These are phyloP conservation scores for Xylariomycetidae sp. DNA, from an alignment of 2,329 filamentous ascomycete species.

Conservation along the genomic window DNA sequence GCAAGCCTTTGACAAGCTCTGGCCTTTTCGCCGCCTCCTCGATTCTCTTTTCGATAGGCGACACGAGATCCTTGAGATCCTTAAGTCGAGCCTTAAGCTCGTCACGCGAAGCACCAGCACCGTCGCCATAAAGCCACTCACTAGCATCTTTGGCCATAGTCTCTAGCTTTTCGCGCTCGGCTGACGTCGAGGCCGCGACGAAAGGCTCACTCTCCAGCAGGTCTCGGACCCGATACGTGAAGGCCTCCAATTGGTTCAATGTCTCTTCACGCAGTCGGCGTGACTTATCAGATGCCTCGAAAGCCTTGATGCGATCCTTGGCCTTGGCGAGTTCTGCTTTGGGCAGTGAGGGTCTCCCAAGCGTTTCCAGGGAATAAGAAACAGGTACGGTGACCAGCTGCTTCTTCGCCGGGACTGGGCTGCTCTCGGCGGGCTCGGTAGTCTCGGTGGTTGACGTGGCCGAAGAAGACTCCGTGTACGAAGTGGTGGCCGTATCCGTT, in stretches of 20 bases:
- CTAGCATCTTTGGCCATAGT: constrained; percentile 62
- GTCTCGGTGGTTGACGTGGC: constrained; percentile 29
- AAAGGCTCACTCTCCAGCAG: constrained; percentile 74
- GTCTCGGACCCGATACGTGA: constrained; percentile 83
- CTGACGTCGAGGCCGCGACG: constrained; percentile 60
- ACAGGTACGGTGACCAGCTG: constrained; percentile 51
- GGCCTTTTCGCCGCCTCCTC: constrained; percentile 69
- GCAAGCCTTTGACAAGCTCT: constrained; percentile 58
- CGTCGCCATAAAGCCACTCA: constrained; percentile 89
- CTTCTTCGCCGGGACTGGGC: constrained; percentile 53
- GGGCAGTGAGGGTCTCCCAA: constrained; percentile 43
- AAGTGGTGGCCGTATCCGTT: constrained; percentile 37
- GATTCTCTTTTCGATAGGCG: constrained; percentile 69
- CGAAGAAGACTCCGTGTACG: constrained; percentile 30
- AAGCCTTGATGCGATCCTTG: constrained; percentile 72
- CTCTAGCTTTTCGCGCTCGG: constrained; percentile 61
- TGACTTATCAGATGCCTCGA: constrained; percentile 77
- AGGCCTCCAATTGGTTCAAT: constrained; percentile 87
- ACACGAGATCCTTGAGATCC: constrained; percentile 68
- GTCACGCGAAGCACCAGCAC: constrained; percentile 66
- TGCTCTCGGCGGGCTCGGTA: constrained; percentile 43
- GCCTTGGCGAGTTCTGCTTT: constrained; percentile 43
- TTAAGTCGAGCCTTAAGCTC: constrained; percentile 72
- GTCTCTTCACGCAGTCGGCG: constrained; percentile 76
- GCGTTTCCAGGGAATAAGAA: constrained; percentile 41